Evolutionary conservation across 441 rosid genomes (phyloP).

Genomic region (Jatropha podagrica): DNA sequence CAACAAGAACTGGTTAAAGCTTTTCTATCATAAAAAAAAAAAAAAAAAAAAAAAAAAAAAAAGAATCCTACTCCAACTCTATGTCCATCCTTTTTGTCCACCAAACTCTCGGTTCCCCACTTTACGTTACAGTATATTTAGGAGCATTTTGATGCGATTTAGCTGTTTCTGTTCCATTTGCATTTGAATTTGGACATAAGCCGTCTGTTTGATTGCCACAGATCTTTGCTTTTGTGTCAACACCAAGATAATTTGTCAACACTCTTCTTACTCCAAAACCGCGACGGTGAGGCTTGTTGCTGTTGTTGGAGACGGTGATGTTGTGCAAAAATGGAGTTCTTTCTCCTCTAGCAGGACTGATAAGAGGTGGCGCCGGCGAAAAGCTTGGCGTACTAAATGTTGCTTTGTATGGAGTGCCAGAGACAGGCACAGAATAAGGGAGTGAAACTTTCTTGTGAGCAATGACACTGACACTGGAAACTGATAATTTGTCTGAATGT

Average conservation of each 20-base stretch:
- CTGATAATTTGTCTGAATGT: conserved; percentile 55
- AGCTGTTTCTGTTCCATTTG: conserved; percentile 27
- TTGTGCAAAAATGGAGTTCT: conserved; percentile 50
- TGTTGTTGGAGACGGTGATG: conserved; percentile 27
- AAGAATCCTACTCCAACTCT: conserved; percentile 16
- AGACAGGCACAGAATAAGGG: conserved; percentile 51
- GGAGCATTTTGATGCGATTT: conserved; percentile 25
- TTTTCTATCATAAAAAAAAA: conserved; percentile 14
- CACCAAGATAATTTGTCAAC: conserved; percentile 64
- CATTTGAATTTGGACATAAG: conserved; percentile 30
- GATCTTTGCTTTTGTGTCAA: conserved; percentile 54
- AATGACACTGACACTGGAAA: conserved; percentile 45
- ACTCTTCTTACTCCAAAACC: conserved; percentile 81
- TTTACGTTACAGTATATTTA: conserved; percentile 29
- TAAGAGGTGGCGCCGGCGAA: conserved; percentile 52
- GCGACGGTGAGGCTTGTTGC: conserved; percentile 47
- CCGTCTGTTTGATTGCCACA: conserved; percentile 47
- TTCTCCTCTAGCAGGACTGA: conserved; percentile 58
- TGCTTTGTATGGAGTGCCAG: conserved; percentile 54
- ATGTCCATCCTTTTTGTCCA: not conserved
- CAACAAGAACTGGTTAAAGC: conserved; percentile 3
- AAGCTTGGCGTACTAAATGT: conserved; percentile 66
- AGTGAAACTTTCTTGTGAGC: conserved; percentile 49
- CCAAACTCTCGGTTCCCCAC: conserved; percentile 3
- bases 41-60: conserved; percentile 15